A percentile compares a stretch with the other conserved stretches of the same genome.
Conservation (phyloP, 768 basidiomycete species). For the Pleurotus giganteus region DNA sequence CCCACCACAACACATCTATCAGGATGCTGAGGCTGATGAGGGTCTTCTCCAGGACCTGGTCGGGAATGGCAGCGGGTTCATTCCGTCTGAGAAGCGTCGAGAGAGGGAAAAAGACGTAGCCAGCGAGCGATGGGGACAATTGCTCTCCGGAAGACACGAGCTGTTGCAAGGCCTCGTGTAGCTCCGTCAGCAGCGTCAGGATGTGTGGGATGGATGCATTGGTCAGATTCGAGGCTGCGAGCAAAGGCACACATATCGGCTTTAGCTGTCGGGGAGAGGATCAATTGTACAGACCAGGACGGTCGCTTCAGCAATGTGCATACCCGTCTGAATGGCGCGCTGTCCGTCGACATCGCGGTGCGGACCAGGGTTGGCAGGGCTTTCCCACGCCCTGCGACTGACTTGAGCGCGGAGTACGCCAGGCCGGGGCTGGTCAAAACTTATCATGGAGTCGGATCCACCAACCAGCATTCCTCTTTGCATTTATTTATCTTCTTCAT, state of each 20-base stretch:
- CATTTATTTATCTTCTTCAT: constrained; percentile 17
- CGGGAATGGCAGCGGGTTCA: constrained; percentile 62
- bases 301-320: not conserved
- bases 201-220: constrained; percentile 48
- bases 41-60: constrained; percentile 76
- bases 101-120: constrained; percentile 86
- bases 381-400: not conserved
- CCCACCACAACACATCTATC: constrained; percentile 83
- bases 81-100: constrained; percentile 84
- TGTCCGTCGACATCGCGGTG: not conserved
- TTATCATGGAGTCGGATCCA: constrained; percentile 10
- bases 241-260: constrained; percentile 75
- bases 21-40: constrained; percentile 58
- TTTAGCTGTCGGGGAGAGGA: constrained; percentile 46
- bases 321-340: constrained; percentile 4
- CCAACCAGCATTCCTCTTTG: not conserved
- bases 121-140: constrained; percentile 61
- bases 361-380: not conserved
- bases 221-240: constrained; percentile 65
- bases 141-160: constrained; percentile 32
- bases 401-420: not conserved
- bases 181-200: constrained; percentile 50
- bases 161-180: constrained; percentile 46
- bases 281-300: not conserved
- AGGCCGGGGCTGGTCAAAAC: not conserved